Base-by-base conservation (phyloP, 805 yeast genomes). In the Kluyveromyces lactis region DNA sequence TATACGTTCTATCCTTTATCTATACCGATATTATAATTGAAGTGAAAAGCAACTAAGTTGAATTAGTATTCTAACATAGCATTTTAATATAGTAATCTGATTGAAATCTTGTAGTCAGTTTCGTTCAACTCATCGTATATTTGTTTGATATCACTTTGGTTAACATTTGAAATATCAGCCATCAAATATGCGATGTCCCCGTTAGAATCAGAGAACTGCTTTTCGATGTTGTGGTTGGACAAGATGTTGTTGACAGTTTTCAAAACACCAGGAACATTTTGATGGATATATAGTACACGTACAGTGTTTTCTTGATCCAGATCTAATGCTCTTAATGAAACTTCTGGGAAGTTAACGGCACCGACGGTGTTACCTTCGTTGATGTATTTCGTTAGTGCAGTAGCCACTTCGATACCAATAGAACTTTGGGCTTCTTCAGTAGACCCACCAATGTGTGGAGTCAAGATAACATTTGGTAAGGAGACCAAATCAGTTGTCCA, bases 341-440 rank as follows among this genome's bases (percentile, higher is more conserved):
- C 97, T 71, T 92, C 97, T 57, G 98, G 98, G 95, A 92, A 89
- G 75, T 92, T 92, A 43, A 90, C 98, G 4, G 97, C 89, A 56
- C 96, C 97, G 37, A 75, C 75, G 12, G 97, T 84, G 56, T 79
- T 72, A 71, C 98, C 98, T 72, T 90, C 97, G 67, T 89, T 90
- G 63, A 92, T 83, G 71, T 87, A 92, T 61, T 85, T 86, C 49
- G 89, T 72, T 56, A 92, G 73, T 29, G 95, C 79, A 33, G 82
- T 72, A 44, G 81, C 86, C 45, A 92, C 98, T 70, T 92, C 98
- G 45, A 90, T 71, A 68, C 98, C 98, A 58, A 92, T 92, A 30
- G 97, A 95, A 41, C 85, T 75, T 73, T 92, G 98, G 28, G 98
- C 98, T 72, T 92, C 98, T 67, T 90, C 97, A 35, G 98, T 92